Evolutionary conservation across 257 asterid genomes (phyloP).

Genomic region (Ilex asprella): DNA sequence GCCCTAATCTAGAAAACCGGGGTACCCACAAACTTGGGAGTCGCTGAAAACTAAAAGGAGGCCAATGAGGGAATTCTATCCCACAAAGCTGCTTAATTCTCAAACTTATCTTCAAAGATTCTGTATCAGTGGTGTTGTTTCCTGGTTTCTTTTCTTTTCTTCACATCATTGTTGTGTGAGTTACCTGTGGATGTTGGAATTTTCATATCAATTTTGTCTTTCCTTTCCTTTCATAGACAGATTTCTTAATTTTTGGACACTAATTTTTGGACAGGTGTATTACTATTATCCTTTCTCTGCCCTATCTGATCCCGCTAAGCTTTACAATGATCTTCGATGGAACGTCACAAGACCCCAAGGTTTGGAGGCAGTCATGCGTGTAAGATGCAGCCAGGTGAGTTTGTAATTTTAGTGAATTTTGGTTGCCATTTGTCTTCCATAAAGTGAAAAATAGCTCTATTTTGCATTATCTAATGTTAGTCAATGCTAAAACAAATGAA

Average conservation of each 20-base stretch:
- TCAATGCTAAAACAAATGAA: no score
- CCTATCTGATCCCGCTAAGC: conserved; percentile 88
- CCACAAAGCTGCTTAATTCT: no score
- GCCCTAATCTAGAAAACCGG: no score
- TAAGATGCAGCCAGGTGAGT: conserved; percentile 95
- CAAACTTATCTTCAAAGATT: no score
- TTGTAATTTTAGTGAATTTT: conserved; percentile 14
- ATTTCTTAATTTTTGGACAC: not conserved
- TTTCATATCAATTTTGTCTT: not conserved
- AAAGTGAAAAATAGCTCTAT: not conserved
- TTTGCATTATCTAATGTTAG: no score
- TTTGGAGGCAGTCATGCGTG: conserved; percentile 99
- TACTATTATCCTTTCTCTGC: conserved; percentile 95
- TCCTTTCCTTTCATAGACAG: not conserved
- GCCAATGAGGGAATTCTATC: no score
- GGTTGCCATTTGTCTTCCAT: conserved; percentile 12
- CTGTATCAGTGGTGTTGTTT: no score
- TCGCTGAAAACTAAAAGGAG: no score
- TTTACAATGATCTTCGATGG: conserved; percentile 98
- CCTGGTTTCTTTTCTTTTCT: not conserved
- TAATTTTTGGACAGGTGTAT: conserved; percentile 47
- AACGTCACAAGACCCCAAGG: conserved; percentile 97
- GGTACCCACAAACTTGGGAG: no score
- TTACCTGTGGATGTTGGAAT: not conserved
- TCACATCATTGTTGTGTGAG: not conserved